Evolutionary conservation across 345 rosid genomes (phyloP).

Genomic region (Citrus trifoliata): DNA sequence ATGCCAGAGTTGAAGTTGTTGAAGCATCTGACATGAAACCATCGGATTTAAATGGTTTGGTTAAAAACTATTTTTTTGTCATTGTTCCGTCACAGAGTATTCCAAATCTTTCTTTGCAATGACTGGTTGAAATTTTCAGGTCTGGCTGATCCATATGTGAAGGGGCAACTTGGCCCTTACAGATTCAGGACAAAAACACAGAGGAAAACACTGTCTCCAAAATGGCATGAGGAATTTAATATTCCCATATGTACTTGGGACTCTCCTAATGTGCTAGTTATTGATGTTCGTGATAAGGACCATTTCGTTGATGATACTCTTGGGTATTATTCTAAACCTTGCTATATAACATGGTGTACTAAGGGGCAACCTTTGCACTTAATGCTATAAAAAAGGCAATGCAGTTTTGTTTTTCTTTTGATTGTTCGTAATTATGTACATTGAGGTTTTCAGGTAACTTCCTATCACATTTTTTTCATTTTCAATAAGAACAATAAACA

Average conservation of each 20-base stretch:
- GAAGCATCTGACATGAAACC: constrained; percentile 87
- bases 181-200: constrained; percentile 67
- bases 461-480: neutral
- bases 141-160: constrained; percentile 91
- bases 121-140: constrained; percentile 47
- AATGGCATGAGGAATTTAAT: constrained; percentile 86
- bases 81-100: neutral
- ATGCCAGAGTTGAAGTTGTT: constrained; percentile 72
- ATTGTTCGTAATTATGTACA: neutral
- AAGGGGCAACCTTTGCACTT: neutral
- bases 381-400: neutral
- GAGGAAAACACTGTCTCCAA: constrained; percentile 75
- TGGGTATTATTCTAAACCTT: constrained; percentile 55
- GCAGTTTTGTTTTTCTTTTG: neutral
- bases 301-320: constrained; percentile 72
- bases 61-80: neutral
- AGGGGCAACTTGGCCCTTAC: constrained; percentile 81
- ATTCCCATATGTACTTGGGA: constrained; percentile 86
- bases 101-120: neutral
- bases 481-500: neutral
- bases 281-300: constrained; percentile 91
- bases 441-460: neutral
- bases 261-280: constrained; percentile 46
- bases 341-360: neutral
- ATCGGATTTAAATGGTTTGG: constrained; percentile 78